These are phyloP conservation scores for Lipomyces kockii DNA, from an alignment of 805 yeast species.

Conservation along the genomic window DNA sequence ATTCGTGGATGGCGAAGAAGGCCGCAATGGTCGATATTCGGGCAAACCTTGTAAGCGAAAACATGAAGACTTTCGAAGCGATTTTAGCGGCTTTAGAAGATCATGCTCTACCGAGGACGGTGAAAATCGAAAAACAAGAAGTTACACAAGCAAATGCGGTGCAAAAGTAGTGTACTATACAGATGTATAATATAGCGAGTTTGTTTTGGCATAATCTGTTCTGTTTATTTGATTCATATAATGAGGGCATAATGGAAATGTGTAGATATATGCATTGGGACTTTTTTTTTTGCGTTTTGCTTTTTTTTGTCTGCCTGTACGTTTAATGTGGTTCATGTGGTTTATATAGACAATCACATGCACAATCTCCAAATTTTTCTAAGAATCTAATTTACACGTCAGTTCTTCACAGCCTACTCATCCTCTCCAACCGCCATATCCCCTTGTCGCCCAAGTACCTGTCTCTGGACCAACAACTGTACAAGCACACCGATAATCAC, in stretches of 20 bases:
- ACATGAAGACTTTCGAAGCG: slow-evolving; percentile 16
- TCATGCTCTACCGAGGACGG: neutral
- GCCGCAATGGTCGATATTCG: slow-evolving; percentile 8
- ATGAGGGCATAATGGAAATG: neutral
- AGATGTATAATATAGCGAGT: neutral
- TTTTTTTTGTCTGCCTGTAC: neutral
- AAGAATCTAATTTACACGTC: neutral
- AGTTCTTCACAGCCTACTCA: neutral
- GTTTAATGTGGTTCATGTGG: neutral
- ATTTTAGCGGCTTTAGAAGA: neutral
- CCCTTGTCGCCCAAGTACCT: slow-evolving; percentile 9
- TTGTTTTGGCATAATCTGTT: neutral
- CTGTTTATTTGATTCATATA: neutral
- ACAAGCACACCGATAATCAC: slow-evolving; percentile 28
- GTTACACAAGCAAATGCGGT: neutral
- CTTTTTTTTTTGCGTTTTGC: neutral
- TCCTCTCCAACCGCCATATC: neutral
- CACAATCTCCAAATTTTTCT: neutral
- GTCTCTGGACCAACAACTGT: slow-evolving; percentile 26
- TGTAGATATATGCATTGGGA: neutral
- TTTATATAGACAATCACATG: neutral
- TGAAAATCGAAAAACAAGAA: neutral
- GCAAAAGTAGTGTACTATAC: neutral
- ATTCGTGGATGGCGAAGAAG: slow-evolving; percentile 28
- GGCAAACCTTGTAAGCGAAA: slow-evolving; percentile 13